Base-by-base conservation (phyloP, 2,329 filamentous ascomycete genomes). In the Sporothrix dimorphospora region DNA sequence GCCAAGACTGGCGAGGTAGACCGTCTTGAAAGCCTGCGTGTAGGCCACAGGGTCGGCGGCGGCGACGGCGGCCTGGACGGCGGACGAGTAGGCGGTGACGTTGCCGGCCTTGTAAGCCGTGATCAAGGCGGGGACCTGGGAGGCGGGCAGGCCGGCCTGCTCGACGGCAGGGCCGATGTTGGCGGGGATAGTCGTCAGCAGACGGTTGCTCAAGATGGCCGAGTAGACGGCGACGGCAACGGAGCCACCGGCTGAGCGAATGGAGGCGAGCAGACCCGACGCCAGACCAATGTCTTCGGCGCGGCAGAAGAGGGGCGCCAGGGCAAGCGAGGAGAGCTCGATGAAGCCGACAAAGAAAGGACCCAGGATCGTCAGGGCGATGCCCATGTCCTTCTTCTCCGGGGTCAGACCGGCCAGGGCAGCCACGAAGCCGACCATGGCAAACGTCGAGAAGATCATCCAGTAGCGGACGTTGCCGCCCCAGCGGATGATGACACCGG, bases 231-330 rank as follows among this genome's bases (percentile, higher is more conserved):
- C 59, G 7, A 65, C 59, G 4, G 51, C 67, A 11, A 72, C 24
- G 11, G 66, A 61, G 30, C 67, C 53, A 3, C 69, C 55, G 40
- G 49, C 69, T 5, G 69, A 72, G 14, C 81, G 78, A 71, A 82
- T 80, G 14, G 78, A 80, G 14, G 80, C 80, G 1, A 79, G 78
- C 34, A 81, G 72, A 21, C 80, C 81, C 16, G 77, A 77, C 1
- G 79, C 79, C 27, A 77, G 78, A 6, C 80, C 80, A 42, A 82
- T 77, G 69, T 74, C 73, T 59, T 81, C 78, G 24, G 72, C 74
- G 76, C 81, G 78, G 57, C 81, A 65, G 24, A 70, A 68, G 34
- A 74, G 71, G 11, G 67, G 67, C 9, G 69, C 73, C 24, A 74
- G 69, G 16, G 71, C 71, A 3, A 74, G 61, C 42, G 67, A 70